Base-by-base conservation (phyloP, 2,329 filamentous ascomycete genomes). In the Monilinia polystroma region DNA sequence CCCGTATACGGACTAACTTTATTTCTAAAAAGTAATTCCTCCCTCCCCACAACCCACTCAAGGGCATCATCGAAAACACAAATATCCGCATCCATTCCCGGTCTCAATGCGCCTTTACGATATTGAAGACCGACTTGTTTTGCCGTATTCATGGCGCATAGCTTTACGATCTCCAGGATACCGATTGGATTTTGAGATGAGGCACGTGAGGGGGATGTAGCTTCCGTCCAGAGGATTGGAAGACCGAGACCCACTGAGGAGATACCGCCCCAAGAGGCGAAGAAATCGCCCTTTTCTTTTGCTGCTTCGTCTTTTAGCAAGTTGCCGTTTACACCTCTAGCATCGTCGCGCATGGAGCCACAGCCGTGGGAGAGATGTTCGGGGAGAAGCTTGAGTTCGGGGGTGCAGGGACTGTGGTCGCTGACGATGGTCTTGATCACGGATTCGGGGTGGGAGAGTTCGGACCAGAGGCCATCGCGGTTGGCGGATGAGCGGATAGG, bases 401-500 rank as follows among this genome's bases (percentile, higher is more conserved):
- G 94, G 4, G 95, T 98, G 82, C 95, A 98, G 7, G 95, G 95
- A 6, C 92, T 96, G 81, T 99, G 95, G 76, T 98, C 95, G 0
- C 91, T 96, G 2, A 99, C 95, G 41, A 99, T 85, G 0, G 95
- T 98, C 75, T 88, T 86, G 78, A 99, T 93, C 71, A 96, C 92
- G 12, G 92, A 92, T 73, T 93, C 88, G 0, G 80, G 75, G 72
- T 83, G 82, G 45, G 83, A 81, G 11, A 99, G 82, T 78, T 98
- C 95, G 10, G 85, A 84, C 95, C 95, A 99, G 0, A 99, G 69
- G 23, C 74, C 74, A 41, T 72, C 68, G 72, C 89, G 87, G 75
- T 91, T 91, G 3, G 80, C 76, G 70, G 86, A 83, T 18, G 81
- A 83, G 60, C 89, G 85, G 74, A 91, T 91, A 0, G 89, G 89